Evolutionary conservation across 768 basidiomycete genomes (phyloP), one percentile per base, ranked within the genome.

Genomic region (Polyporus arcularius): DNA sequence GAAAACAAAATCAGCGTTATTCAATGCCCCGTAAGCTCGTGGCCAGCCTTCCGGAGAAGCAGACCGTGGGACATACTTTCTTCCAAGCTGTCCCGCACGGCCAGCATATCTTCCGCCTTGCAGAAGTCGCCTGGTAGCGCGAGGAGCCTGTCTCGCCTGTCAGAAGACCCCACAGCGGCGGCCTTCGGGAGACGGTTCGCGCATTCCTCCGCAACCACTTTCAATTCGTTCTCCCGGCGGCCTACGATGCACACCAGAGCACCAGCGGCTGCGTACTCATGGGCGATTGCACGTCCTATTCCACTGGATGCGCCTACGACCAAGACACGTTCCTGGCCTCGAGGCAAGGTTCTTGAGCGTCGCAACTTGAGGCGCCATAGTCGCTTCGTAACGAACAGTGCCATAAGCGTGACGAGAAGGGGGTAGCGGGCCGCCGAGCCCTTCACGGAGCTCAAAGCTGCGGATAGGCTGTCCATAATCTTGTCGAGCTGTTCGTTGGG

Each of bases 301-400:
- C 95, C 95, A 49, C 88, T 88, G 2, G 91, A 89, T 1, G 89
- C 93, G 5, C 95, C 95, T 7, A 97, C 72, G 50, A 97, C 77
- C 2, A 97, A 71, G 6, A 95, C 88, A 0, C 92, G 84, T 70
- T 96, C 94, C 2, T 77, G 62, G 1, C 55, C 56, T n/a, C 71
- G 75, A 8, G 77, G 68, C 8, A 89, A 65, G 12, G 8, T 43
- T 31, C 49, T 39, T 16, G 52, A 70, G 32, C 82, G 78, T 42
- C 57, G 69, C 0, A 65, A 67, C 11, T 61, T 43, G 14, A 53
- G 49, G 28, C 55, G 54, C 16, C 61, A 39, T 11, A 64, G 49
- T 4, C 65, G 62, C 15, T 55, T 62, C 4, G 49, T 51, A 14
- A 67, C 14, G 4, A 69, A 30, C 21, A 70, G 39, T 14, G 59